Conservation (phyloP, 345 rosid genomes). For the Citrus australasica region DNA sequence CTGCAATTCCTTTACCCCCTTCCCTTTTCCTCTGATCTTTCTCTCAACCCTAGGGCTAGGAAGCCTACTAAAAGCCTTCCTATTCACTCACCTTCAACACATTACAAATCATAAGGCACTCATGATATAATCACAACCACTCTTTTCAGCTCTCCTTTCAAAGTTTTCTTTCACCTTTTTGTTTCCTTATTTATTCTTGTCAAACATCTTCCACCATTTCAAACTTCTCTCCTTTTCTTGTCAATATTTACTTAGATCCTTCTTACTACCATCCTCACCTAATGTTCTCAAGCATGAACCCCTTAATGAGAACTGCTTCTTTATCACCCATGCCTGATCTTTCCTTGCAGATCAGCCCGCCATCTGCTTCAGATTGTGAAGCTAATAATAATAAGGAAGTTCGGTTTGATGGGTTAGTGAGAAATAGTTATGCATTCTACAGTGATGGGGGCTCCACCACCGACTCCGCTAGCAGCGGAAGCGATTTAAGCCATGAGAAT, state of each 20-base stretch:
- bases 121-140: constrained; percentile 72
- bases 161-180: constrained; percentile 2
- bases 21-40: constrained; percentile 6
- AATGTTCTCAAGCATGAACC: constrained; percentile 37
- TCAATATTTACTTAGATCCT: constrained; percentile 10
- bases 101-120: constrained; percentile 86
- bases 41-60: constrained; percentile 26
- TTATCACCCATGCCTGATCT: constrained; percentile 61
- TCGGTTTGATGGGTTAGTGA: constrained; percentile 14
- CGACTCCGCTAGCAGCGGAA: constrained; percentile 67
- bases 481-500: constrained; percentile 75
- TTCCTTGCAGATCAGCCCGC: constrained; percentile 87
- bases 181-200: constrained; percentile 25
- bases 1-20: constrained; percentile 23
- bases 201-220: constrained; percentile 8
- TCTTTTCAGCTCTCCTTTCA: constrained; percentile 22
- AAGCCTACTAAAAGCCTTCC: constrained; percentile 43
- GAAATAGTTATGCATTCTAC: constrained; percentile 20
- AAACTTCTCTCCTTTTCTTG: constrained; percentile 10
- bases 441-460: constrained; percentile 66
- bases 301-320: constrained; percentile 27
- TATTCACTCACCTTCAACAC: constrained; percentile 29
- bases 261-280: constrained; percentile 17
- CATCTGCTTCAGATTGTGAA: constrained; percentile 31
- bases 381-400: constrained; percentile 9